Base-by-base conservation (phyloP, 108 stramenopile genomes). In the Epipyxis sp. region DNA sequence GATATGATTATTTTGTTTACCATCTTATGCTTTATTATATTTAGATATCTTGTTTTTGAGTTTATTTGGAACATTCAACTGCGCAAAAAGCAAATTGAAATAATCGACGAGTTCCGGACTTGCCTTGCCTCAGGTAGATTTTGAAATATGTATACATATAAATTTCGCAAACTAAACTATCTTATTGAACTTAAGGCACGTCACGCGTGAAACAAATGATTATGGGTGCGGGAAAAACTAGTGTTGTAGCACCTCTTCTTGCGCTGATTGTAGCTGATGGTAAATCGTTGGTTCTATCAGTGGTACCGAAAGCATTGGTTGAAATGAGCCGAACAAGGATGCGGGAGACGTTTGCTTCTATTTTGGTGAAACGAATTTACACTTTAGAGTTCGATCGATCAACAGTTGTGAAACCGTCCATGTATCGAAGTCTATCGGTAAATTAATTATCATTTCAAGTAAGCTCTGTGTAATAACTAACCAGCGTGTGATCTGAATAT, bases 141-240 rank as follows among this genome's bases (percentile, higher is more conserved):
- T n/a, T n/a, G n/a, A n/a, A n/a, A n/a, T n/a, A n/a, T n/a, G n/a
- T n/a, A n/a, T n/a, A n/a, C n/a, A n/a, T n/a, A n/a, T n/a, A n/a
- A n/a, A n/a, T n/a, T n/a, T n/a, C n/a, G n/a, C n/a, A n/a, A n/a
- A n/a, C n/a, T n/a, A n/a, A n/a, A n/a, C n/a, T n/a, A n/a, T n/a
- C n/a, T n/a, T n/a, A n/a, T n/a, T n/a, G n/a, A n/a, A n/a, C n/a
- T n/a, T n/a, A n/a, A n/a, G n/a, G n/a, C n/a, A n/a, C n/a, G n/a
- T n/a, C 68, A 37, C 39, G 42, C 59, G 72, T 85, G 42, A 58
- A 76, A 50, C 78, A 82, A 59, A 82, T 82, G 84, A 82, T 82
- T 0, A 85, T 85, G 84, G 84, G 84, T 0, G 59, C 59, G 84
- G 84, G 25, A 0, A 85, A 85, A 44, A 82, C 84, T 13, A 81